Conservation (phyloP, 2,329 filamentous ascomycete species). For the Fusarium sp. region DNA sequence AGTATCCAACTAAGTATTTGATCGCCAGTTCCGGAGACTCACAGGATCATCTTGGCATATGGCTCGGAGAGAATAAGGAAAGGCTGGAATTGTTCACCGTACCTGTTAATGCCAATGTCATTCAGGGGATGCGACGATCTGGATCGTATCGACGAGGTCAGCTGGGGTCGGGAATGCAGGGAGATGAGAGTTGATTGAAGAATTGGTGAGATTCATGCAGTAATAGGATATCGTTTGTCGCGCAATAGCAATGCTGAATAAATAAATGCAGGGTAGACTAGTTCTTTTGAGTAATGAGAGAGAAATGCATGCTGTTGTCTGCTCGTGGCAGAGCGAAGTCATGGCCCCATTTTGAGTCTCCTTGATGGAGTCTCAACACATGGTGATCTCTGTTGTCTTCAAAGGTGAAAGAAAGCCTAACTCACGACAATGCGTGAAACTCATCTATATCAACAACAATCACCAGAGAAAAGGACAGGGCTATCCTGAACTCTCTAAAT, state of each 20-base stretch:
- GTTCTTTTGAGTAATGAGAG: too few relatives aligned
- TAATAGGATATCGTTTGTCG: too few relatives aligned
- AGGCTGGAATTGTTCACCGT: background rate
- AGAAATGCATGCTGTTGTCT: too few relatives aligned
- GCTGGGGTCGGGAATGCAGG: conserved; percentile 5
- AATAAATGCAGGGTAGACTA: too few relatives aligned
- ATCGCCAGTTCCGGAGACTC: conserved; percentile 5
- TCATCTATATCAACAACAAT: background rate
- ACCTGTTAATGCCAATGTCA: background rate
- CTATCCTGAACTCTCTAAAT: background rate
- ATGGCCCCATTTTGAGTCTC: too few relatives aligned
- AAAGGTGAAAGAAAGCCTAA: too few relatives aligned
- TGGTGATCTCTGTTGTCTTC: too few relatives aligned
- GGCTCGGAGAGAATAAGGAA: background rate
- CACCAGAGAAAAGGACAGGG: background rate
- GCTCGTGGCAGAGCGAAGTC: too few relatives aligned
- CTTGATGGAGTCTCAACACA: too few relatives aligned
- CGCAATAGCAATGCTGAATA: too few relatives aligned
- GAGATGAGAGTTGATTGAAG: background rate
- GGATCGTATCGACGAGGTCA: conserved; percentile 7
- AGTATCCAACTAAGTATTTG: background rate
- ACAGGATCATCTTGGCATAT: too few relatives aligned
- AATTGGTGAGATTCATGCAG: background rate
- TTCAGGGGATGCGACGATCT: conserved; percentile 19
- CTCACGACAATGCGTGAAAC: too few relatives aligned